Evolutionary conservation across 1,284 basidiomycete genomes (phyloP).

Genomic region (Pascua sp.): DNA sequence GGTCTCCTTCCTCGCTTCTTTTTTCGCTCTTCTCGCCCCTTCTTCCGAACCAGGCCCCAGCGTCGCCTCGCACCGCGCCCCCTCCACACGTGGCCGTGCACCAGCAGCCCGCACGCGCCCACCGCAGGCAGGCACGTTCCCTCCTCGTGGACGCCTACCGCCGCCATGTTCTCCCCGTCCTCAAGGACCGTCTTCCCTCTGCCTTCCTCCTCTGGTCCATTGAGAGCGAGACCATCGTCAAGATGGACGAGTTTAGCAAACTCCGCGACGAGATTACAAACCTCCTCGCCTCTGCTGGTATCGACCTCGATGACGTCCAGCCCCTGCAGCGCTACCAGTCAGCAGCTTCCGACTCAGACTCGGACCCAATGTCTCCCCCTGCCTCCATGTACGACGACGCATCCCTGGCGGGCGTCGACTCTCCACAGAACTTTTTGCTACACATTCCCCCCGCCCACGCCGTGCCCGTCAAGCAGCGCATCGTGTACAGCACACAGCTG

Average conservation of each 20-base stretch:
- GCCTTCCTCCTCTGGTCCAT: constrained; percentile 45
- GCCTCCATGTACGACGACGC: neutral
- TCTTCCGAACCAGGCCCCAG: constrained; percentile 14
- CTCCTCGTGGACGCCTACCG: constrained; percentile 71
- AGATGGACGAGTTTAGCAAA: constrained; percentile 33
- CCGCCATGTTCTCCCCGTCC: constrained; percentile 58
- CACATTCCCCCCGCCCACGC: constrained; percentile 39
- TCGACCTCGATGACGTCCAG: constrained; percentile 23
- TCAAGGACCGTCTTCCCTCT: constrained; percentile 45
- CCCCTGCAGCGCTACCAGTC: constrained; percentile 14
- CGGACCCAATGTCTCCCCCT: constrained; percentile 6
- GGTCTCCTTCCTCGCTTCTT: constrained; percentile 41
- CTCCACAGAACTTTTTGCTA: constrained; percentile 35
- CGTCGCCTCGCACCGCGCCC: constrained; percentile 5
- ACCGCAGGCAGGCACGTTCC: constrained; percentile 68
- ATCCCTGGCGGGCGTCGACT: constrained; percentile 1
- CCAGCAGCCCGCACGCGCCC: constrained; percentile 53
- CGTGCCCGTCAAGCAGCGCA: constrained; percentile 30
- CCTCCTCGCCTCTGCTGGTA: constrained; percentile 23
- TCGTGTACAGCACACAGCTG: constrained; percentile 33
- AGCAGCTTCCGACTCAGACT: constrained; percentile 8
- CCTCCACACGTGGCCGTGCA: constrained; percentile 21
- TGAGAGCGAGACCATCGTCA: constrained; percentile 32
- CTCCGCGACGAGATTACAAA: constrained; percentile 31
- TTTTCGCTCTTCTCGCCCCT: constrained; percentile 45